Evolutionary conservation across 305 asterid genomes (phyloP), one percentile per base, ranked within the genome.

Genomic region (Ajuga reptans): DNA sequence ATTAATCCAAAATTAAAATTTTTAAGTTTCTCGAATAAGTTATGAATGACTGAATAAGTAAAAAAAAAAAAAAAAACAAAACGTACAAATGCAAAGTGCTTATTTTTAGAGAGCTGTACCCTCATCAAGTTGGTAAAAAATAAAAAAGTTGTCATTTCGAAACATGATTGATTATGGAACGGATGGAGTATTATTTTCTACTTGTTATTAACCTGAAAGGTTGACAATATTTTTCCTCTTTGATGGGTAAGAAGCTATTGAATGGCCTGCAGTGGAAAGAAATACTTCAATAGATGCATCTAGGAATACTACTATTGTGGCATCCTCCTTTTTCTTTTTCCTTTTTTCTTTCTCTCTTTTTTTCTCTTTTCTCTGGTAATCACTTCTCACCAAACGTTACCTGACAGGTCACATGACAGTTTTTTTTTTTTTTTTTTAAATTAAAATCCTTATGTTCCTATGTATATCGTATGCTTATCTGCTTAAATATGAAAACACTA

Each of bases 241-340:
- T 36, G 14, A 58, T 60, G 69, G 62, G 45, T 47, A 71, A 56
- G 17, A 24, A 9, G 42, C 63, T 75, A 41, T 46, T 47, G 70
- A 51, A 63, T 31, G 52, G 7, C 36, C 27, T 65, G 66, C 62
- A 41, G 29, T 69, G 24, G 43, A 39, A 43, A 55, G 17, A 31
- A 37, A 29, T 49, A 42, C 27, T 18, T 55, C 18, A 63, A 5
- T 49, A 12, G 42, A 72, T 62, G 43, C 76, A 55, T 68, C 64
- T 64, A 27, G 53, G 43, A 53, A 39, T 50, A 39, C 16, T 41
- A 62, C 54, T n/a, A 17, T 51, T 66, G 21, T 72, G 21, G 0
- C 31, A 11, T 57, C 49, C 60, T 21, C n/a, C n/a, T n/a, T n/a
- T n/a, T n/a, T n/a, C n/a, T 56, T 43, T 24, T 9, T 8, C 21